These are phyloP conservation scores for Syncephalis fuscata DNA, from an alignment of 371 early-diverging fungal genomes.

Conservation along the genomic window DNA sequence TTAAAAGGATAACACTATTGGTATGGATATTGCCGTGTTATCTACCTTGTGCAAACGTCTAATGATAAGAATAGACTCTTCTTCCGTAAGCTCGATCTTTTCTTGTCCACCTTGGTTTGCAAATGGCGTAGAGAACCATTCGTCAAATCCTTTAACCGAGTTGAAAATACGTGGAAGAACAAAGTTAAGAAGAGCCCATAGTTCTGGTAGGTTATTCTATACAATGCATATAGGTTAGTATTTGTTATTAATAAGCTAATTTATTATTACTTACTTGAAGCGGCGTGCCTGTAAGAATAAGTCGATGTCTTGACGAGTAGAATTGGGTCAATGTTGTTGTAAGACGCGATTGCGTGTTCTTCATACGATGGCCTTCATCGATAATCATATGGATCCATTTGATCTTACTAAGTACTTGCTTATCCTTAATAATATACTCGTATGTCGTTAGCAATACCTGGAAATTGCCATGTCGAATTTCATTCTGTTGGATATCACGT, in stretches of 20 bases:
- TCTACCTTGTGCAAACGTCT: constrained; percentile 83
- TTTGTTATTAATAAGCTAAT: not conserved
- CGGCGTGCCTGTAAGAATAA: constrained; percentile 98
- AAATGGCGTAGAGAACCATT: constrained; percentile 97
- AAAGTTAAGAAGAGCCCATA: constrained; percentile 98
- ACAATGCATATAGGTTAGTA: not conserved
- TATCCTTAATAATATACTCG: constrained; percentile 94
- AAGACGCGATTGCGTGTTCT: constrained; percentile 85
- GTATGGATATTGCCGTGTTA: not conserved
- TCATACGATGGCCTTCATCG: constrained; percentile 99
- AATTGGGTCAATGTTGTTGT: constrained; percentile 64
- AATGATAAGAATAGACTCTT: constrained; percentile 94
- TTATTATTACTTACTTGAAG: constrained; percentile 58
- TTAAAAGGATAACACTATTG: not conserved
- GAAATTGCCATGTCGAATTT: constrained; percentile 64
- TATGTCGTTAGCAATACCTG: constrained; percentile 96
- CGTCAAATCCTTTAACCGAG: constrained; percentile 90
- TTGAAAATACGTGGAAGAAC: constrained; percentile 93
- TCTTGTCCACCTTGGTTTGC: constrained; percentile 73
- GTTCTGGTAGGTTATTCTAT: constrained; percentile 94
- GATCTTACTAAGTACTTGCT: constrained; percentile 62
- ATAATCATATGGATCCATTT: constrained; percentile 94
- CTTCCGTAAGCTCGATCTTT: constrained; percentile 84
- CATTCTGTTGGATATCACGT: constrained; percentile 46
- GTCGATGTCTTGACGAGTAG: constrained; percentile 78